Evolutionary conservation across 495 filamentous ascomycete genomes (phyloP), one percentile per base, ranked within the genome.

Genomic region (Haplographium delicatum): DNA sequence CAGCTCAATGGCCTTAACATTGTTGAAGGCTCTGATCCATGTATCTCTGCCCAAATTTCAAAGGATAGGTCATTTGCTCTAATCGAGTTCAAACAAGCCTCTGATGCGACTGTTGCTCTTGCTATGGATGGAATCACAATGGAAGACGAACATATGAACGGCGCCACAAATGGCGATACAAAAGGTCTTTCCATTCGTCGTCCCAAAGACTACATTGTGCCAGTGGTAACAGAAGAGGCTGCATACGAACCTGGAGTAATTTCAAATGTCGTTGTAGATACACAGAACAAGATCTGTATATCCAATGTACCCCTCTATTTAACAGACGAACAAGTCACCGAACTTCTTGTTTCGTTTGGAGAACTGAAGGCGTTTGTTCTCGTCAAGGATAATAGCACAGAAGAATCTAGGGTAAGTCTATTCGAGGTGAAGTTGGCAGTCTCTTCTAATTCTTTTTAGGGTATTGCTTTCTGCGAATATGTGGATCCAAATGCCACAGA

Each of bases 151-250:
- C 66, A 65, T 23, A 69, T 65, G 57, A 79, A 83, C 30, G 81
- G 78, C 3, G 68, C 69, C 9, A 64, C 77, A 9, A 78, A 82
- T 55, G 79, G 80, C 8, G 70, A 64, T 19, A 62, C 69, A 0
- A 64, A 68, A 44, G 90, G 89, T 2, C 74, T 99, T 44, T 79
- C 85, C 30, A 89, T 99, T 53, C 84, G 85, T 46, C 80, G 93
- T 34, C 93, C 93, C 7, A 96, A 94, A 70, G 94, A 99, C 64
- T 99, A 99, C 67, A 96, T 99, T 64, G 88, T 93, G 22, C 94
- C 93, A 22, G 81, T 84, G 27, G 71, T 82, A 28, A 73, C 78
- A n/a, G 87, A 90, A 44, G 87, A 93, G 11, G 74, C 80, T 22
- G 79, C 85, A 30, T 81, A 82, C 58, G 82, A 90, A 64, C 86